Conservation (phyloP, 2,329 filamentous ascomycete genomes). For the Sarocladium oryzae region DNA sequence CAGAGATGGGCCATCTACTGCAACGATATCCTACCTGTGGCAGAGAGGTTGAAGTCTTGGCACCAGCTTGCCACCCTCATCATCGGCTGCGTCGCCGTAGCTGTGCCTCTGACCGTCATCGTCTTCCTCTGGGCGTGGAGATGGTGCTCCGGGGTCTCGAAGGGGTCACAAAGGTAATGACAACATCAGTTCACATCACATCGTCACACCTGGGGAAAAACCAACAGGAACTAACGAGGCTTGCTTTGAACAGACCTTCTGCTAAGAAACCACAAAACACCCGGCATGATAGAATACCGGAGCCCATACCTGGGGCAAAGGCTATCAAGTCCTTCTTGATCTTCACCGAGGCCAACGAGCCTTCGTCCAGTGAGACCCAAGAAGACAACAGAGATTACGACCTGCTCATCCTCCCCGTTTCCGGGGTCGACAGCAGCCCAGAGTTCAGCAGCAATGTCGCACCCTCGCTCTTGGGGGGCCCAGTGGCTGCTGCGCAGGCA, state of each 20-base stretch:
- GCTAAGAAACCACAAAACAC: background rate
- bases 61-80: slow-evolving; percentile 22
- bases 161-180: slow-evolving; percentile 4
- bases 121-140: slow-evolving; percentile 10
- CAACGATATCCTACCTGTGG: slow-evolving; percentile 20
- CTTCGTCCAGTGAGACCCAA: background rate
- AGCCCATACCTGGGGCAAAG: slow-evolving; percentile 7
- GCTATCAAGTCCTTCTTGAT: slow-evolving; percentile 10
- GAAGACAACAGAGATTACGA: slow-evolving; percentile 9
- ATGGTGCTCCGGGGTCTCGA: slow-evolving; percentile 6
- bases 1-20: slow-evolving; percentile 23
- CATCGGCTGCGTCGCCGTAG: slow-evolving; percentile 18
- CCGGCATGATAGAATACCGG: background rate
- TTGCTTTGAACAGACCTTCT: no score
- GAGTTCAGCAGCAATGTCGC: background rate
- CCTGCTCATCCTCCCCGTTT: slow-evolving; percentile 14
- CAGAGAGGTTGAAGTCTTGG: slow-evolving; percentile 17
- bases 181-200: no score
- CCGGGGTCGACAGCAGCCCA: background rate
- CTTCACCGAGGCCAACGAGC: background rate
- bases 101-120: slow-evolving; percentile 13
- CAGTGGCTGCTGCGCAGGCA: no score
- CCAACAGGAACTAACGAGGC: no score
- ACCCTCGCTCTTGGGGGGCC: background rate
- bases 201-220: no score